These are phyloP conservation scores for Cryphonectria radicalis DNA, from an alignment of 2,329 filamentous ascomycete genomes.

Conservation along the genomic window DNA sequence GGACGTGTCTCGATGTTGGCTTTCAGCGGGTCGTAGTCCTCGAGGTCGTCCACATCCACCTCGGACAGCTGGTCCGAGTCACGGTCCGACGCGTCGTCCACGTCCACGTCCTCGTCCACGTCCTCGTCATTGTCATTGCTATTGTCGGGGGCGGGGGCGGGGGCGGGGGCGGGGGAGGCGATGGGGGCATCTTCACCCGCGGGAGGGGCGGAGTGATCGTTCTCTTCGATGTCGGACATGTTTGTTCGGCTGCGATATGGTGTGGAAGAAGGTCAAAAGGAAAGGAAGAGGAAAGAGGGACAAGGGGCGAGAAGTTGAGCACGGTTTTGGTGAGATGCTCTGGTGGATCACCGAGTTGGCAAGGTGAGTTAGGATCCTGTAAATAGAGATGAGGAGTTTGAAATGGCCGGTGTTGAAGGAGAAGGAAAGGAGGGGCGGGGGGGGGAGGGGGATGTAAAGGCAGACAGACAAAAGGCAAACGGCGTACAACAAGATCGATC, in stretches of 20 bases:
- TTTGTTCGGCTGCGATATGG: constrained; percentile 17
- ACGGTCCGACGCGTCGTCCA: constrained; percentile 54
- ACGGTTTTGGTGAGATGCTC: background rate
- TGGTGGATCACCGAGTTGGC: background rate
- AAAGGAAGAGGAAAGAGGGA: too few species aligned
- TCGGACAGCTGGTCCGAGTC: constrained; percentile 68
- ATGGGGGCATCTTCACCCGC: constrained; percentile 18
- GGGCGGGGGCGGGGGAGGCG: constrained; percentile 7
- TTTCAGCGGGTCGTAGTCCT: constrained; percentile 68
- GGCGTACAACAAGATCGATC: background rate
- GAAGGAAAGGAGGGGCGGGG: background rate
- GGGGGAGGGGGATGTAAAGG: background rate
- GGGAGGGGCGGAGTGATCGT: constrained; percentile 17
- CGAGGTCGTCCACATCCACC: constrained; percentile 71
- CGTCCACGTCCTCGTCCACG: constrained; percentile 31
- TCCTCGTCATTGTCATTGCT: constrained; percentile 8
- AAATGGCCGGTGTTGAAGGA: background rate
- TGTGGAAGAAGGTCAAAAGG: background rate
- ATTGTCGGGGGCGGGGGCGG: background rate
- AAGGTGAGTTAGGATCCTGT: too few species aligned
- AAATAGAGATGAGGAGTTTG: background rate
- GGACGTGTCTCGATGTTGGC: constrained; percentile 67
- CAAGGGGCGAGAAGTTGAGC: background rate
- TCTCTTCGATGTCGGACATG: constrained; percentile 39
- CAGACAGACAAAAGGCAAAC: background rate